Conservation (phyloP, 306 rosid species). For the Pyrus communis region DNA sequence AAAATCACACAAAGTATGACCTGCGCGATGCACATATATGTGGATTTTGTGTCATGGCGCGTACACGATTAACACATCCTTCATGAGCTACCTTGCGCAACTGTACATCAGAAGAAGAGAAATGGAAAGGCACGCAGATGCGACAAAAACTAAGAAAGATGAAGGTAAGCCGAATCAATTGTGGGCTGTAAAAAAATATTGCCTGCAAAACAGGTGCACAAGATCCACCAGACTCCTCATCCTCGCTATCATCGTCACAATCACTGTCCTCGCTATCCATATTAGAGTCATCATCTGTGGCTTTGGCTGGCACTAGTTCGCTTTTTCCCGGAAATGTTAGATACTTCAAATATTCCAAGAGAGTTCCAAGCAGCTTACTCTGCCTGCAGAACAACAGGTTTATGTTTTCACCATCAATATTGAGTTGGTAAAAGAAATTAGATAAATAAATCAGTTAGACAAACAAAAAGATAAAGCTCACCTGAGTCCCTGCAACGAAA, state of each 20-base stretch:
- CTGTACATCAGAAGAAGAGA: slow-evolving; percentile 35
- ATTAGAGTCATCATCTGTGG: slow-evolving; percentile 40
- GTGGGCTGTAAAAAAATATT: background rate
- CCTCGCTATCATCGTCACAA: slow-evolving; percentile 58
- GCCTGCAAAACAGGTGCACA: slow-evolving; percentile 41
- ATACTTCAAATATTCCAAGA: slow-evolving; percentile 72
- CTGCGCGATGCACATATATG: slow-evolving; percentile 91
- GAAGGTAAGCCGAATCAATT: background rate
- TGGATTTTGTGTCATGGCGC: slow-evolving; percentile 85
- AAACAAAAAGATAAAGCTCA: slow-evolving; percentile 18
- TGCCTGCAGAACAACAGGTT: slow-evolving; percentile 47
- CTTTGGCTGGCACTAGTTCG: slow-evolving; percentile 50
- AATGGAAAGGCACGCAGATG: background rate
- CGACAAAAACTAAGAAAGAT: slow-evolving; percentile 4
- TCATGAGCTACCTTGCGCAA: slow-evolving; percentile 73
- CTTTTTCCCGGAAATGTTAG: slow-evolving; percentile 82
- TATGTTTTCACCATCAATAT: background rate
- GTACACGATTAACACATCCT: slow-evolving; percentile 79
- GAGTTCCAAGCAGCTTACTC: slow-evolving; percentile 73
- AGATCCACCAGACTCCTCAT: slow-evolving; percentile 40
- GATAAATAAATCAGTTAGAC: background rate
- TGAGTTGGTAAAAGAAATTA: background rate
- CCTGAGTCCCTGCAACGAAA: slow-evolving; percentile 92
- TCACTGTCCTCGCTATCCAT: slow-evolving; percentile 68
- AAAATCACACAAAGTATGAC: slow-evolving; percentile 26